Base-by-base conservation (phyloP, 768 basidiomycete genomes). In the Holtermannia corniformis region DNA sequence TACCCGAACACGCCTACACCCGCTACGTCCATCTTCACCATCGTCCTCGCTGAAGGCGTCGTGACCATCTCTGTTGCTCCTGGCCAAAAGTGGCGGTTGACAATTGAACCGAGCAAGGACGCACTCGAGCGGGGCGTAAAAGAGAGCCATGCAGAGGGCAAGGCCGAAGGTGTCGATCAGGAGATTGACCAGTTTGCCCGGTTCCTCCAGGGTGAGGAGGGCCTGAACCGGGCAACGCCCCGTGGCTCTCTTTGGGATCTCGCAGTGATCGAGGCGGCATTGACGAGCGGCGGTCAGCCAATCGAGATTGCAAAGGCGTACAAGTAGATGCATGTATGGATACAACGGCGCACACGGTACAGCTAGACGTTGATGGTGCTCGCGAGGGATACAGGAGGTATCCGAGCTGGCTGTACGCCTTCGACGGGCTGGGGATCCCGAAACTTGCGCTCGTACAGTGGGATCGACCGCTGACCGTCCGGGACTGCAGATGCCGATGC, bases 401-500 rank as follows among this genome's bases (percentile, higher is more conserved):
- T 16, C 16, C 32, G 32, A 16, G 32, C 32, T 16, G 32, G 32
- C 32, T 37, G 10, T 7, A 37, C 16, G 32, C 32, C 32, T 16
- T 37, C 32, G 32, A 7, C 16, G 10, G 32, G 32, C 16, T 16
- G 32, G 10, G 7, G 32, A 37, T 37, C 32, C 16, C 32, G 32
- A 7, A 37, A 37, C 16, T 37, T 37, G 32, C 61, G 55, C 47
- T 65, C 64, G 42, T 54, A 68, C 52, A 53, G 59, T 20, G 87
- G 86, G 51, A 90, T 88, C 0, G 80, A 86, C 43, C 88, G 79
- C 51, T 89, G 62, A 65, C 81, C 81, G n/a, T 80, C 78, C 20
- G 84, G 82, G 2, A 53, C 57, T 0, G 79, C 5, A 78, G 82
- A 62, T 78, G 75, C 2, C 77, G 78, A 44, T 81, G 80, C 57